Base-by-base conservation (phyloP, 495 filamentous ascomycete genomes). In the Annulohypoxylon stygium region DNA sequence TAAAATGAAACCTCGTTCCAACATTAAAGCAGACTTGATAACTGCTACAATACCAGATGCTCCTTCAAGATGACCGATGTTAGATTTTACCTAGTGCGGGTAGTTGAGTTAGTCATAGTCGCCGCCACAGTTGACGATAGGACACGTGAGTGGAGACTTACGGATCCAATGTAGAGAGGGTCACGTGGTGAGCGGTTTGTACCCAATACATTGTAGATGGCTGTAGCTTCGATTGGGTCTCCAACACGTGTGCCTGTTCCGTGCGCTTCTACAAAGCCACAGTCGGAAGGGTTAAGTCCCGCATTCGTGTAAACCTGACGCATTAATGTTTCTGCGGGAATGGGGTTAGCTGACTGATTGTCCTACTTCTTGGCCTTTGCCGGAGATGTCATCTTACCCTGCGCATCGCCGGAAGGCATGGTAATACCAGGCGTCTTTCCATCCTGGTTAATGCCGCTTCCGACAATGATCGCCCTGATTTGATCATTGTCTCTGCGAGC, bases 381-480 rank as follows among this genome's bases (percentile, higher is more conserved):
- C 50, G 23, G 50, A 26, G 25, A 26, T 30, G 43, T 57, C 33
- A n/a, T 45, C 25, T 74, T 60, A 77, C 84, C 87, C 78, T 93
- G 90, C 2, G 89, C 88, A 0, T 81, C 79, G 1, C 80, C 81
- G 45, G 81, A 88, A 0, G 90, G 90, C 76, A 88, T 81, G 1
- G 86, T 90, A 41, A 92, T 90, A 11, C 87, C 86, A 0, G 83
- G 81, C 1, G 88, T 88, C 48, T 84, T 86, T 36, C 88, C 88
- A 75, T 91, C 88, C 61, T 90, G 84, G 70, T 92, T 92, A 39
- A 88, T 76, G 0, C 85, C 86, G 39, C 86, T 86, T 5, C 81
- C 85, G 16, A 85, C 83, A 61, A 94, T 89, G 16, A 93, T 82
- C 12, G 86, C 88, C 57, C 89, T 82, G 45, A 93, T 88, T 6